Percentiles rank a stretch among this genome's conserved stretches.
phyloP scores from a whole-genome alignment of 225 moss, liverwort and hornwort genomes.

The Bryum argenteum region DNA sequence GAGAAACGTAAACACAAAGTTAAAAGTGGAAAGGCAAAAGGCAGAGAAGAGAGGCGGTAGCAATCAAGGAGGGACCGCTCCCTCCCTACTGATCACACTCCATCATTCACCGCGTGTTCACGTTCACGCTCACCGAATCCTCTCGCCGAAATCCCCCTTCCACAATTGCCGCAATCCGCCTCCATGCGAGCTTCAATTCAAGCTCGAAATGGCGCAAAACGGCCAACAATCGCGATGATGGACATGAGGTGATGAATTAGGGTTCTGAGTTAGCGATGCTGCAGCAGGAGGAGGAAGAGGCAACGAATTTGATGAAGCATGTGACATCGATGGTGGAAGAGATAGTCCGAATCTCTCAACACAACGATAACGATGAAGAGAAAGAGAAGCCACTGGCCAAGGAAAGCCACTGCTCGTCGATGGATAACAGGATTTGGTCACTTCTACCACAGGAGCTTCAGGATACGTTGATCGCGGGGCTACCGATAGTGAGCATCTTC shows the following conservation, averaged over 20 bases:
- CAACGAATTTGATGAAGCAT: conserved; percentile 34
- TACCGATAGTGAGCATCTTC: conserved; percentile 42
- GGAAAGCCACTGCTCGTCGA: too few species aligned
- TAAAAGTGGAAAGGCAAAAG: background rate
- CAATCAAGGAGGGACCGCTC: too few species aligned
- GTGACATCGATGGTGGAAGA: conserved; percentile 32
- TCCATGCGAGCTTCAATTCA: background rate
- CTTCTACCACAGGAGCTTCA: conserved; percentile 50
- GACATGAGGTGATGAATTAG: conserved; percentile 10
- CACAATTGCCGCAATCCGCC: too few species aligned
- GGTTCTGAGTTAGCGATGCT: conserved; percentile 21
- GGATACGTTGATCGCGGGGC: conserved; percentile 38
- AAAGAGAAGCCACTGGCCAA: background rate
- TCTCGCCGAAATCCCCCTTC: too few species aligned
- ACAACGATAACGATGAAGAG: conserved; percentile 45
- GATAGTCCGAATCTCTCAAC: conserved; percentile 26
- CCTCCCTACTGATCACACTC: too few species aligned
- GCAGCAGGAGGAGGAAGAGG: conserved; percentile 28
- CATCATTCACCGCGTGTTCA: too few species aligned
- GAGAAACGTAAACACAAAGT: background rate
- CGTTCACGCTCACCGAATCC: too few species aligned
- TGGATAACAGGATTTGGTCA: conserved; percentile 52
- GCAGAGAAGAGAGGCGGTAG: too few species aligned
- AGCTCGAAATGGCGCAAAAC: conserved; percentile 6
- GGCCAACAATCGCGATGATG: background rate